A percentile compares a stretch with the other conserved stretches of the same genome.
Conservation (phyloP, 129 eudicot species). For the Chrysanthemum seticuspe region DNA sequence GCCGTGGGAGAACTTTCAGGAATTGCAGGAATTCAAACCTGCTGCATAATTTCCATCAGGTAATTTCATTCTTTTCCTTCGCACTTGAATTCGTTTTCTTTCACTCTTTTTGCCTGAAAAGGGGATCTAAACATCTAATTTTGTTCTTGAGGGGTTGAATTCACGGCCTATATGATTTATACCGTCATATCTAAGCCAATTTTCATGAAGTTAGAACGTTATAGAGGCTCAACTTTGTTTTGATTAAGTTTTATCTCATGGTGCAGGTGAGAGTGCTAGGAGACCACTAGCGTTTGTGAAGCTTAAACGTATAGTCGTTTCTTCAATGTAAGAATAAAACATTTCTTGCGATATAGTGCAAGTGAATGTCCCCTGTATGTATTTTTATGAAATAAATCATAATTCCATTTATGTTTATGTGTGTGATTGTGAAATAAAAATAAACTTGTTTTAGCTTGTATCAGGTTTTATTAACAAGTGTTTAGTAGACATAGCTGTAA, state of each 20-base stretch:
- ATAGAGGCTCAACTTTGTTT: no score
- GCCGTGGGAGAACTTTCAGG: constrained; percentile 72
- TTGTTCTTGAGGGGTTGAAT: neutral
- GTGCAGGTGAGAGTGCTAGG: constrained; percentile 25
- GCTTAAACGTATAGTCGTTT: neutral
- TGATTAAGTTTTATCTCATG: neutral
- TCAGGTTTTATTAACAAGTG: neutral
- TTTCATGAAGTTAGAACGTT: neutral
- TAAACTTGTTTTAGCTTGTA: neutral
- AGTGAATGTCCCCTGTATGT: neutral
- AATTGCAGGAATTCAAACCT: constrained; percentile 64
- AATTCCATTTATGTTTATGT: neutral
- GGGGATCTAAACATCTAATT: neutral
- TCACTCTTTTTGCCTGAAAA: no score
- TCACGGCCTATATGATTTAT: no score
- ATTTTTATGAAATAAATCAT: neutral
- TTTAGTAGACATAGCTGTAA: neutral
- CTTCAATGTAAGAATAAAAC: constrained; percentile 9
- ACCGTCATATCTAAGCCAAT: no score
- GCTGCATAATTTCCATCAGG: constrained; percentile 22
- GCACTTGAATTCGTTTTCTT: no score
- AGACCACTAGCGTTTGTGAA: neutral
- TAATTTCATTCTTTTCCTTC: neutral
- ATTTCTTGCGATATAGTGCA: constrained; percentile 18
- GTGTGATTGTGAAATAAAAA: neutral